Evolutionary conservation across 768 basidiomycete genomes (phyloP), one percentile per base, ranked within the genome.

Genomic region (Jaapia argillacea): DNA sequence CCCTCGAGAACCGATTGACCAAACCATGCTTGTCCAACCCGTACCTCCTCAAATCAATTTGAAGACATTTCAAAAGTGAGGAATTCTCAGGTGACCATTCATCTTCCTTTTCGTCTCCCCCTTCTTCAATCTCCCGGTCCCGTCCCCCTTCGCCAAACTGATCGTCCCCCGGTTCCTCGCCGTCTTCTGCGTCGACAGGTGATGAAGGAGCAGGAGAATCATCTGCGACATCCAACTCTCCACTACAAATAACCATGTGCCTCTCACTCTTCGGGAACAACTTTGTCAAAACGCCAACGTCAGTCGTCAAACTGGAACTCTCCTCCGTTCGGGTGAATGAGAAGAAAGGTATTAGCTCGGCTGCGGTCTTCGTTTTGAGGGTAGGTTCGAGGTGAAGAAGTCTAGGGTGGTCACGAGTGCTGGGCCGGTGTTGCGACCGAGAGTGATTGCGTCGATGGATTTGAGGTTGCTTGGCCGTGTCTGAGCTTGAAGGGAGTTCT

Each of bases 11-110:
- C 28, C 78, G 75, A 57, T 77, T 84, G 38, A 87, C 83, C 5
- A 89, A 69, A 25, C 86, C 86, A 49, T 84, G 72, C 52, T 84
- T 85, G 55, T 88, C 86, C 44, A 86, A 62, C 18, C 83, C 85
- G 57, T 82, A 85, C 35, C 74, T 70, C 14, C 76, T 71, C 45
- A 89, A 54, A 58, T 88, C 84, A 31, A 89, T 76, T 58, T 87
- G 85, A 49, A 88, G 59, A 55, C 84, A 86, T 50, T 74, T 81
- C 41, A 83, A 10, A 16, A 33, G 28, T 10, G 28, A 33, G 10
- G 28, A 33, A 10, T 10, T 16, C 28, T 37, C 40, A 44, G 51
- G 18, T 55, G 53, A 41, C 24, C 64, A 66, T 21, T 62, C 64
- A 31, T 71, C 68, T 27, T 64, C 65, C 36, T 66, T 51, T 2